Base-by-base conservation (phyloP, 2,329 filamentous ascomycete species). In the Ascochyta clinopodiicola region DNA sequence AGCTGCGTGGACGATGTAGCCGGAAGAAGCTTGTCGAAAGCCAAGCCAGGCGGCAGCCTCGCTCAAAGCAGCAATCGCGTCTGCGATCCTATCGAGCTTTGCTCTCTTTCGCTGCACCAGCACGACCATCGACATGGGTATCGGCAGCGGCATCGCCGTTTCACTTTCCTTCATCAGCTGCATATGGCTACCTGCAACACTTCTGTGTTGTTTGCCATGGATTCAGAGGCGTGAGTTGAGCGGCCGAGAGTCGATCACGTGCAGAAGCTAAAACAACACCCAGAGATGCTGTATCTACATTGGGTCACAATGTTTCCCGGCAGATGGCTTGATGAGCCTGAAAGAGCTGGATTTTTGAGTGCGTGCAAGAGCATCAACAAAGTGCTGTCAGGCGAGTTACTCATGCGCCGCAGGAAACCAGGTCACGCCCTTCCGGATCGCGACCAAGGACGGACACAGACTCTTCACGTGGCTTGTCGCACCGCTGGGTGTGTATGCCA, bases 381-480 rank as follows among this genome's bases (percentile, higher is more conserved):
- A 22, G n/a, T 15, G 34, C 35, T 0, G 19, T 21, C 12, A 17
- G n/a, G 19, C 19, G 8, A 15, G n/a, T 35, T 47, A 34, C 60
- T 73, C 58, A 73, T 52, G 7, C 22, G 27, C 31, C 27, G 29
- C 64, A 93, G 90, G 86, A 67, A 92, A 92, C 64, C 93, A 98
- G 78, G 89, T 96, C 9, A 91, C 90, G 2, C 90, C 94, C 0
- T 96, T 97, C 74, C 86, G 84, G 21, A 77, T 97, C 43, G 77
- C 76, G 1, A 95, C 92, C 0, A 81, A 86, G 2, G 93, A 96
- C 71, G 86, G 87, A 37, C 87, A 93, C 73, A 86, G 80, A 1
- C 78, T 97, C 7, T 96, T 95, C 71, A 89, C 90, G n/a, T 98
- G 94, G 94, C 92, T 96, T 67, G 82, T 97, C 46, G 79, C 96